Base-by-base conservation (phyloP, 176 grass and related monocot species). In the Chrysopogon serrulatus region DNA sequence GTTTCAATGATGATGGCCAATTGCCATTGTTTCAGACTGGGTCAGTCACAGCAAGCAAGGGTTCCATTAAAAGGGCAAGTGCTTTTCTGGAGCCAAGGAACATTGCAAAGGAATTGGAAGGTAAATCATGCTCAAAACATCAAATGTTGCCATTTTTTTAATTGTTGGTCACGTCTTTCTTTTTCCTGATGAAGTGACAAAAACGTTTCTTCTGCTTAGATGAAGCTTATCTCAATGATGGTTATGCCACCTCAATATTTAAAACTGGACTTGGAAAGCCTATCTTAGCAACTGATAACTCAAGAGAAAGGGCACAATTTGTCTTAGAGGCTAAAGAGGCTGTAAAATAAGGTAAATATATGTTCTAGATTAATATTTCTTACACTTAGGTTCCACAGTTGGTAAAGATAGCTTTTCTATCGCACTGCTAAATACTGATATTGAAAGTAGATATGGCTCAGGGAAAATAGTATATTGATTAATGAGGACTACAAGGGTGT, bases 41-140 rank as follows among this genome's bases (percentile, higher is more conserved):
- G 24, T 57, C 42, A 65, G 83, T 94, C 75, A 83, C 60, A 73
- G 68, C 84, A 69, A 95, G 87, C 68, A 86, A 95, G 85, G 81
- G 57, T 80, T 88, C 90, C 68, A 77, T 90, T 70, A 78, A 84
- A 72, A 92, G 88, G 77, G 92, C 87, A 79, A 80, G 40, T 64
- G 13, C 30, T 54, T 23, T 84, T 92, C 71, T 92, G 73, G 85
- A 95, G 82, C 85, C 81, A 83, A 85, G 90, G 61, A 90, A 90
- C 70, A 90, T 90, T 74, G 73, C 79, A 40, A 86, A 82, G 68
- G 90, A 82, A 68, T 63, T 92, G 78, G 82, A 88, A 88, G 90
- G 90, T 86, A 82, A 65, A 37, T 86, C 81, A 48, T 47, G 14
- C 62, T 19, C 17, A 43, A 68, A 82, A 79, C 31, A 65, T 71